Conservation (phyloP, 2,329 filamentous ascomycete species). For the Malbranchea zuffiana region DNA sequence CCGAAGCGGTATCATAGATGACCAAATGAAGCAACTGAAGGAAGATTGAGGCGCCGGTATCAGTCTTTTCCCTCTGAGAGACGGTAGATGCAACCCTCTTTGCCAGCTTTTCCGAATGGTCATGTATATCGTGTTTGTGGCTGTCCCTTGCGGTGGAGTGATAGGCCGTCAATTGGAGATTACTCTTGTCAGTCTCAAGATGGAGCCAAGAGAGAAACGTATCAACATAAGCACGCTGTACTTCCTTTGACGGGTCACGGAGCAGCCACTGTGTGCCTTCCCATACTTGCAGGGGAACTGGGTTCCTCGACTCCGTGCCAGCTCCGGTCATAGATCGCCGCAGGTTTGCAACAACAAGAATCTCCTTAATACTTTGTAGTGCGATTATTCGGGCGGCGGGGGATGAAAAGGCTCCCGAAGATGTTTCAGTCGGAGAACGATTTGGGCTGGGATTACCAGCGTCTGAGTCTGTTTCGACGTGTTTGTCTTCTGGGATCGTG, state of each 20-base stretch:
- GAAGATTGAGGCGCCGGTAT: constrained; percentile 54
- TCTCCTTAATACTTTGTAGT: constrained; percentile 68
- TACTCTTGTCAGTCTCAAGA: constrained; percentile 59
- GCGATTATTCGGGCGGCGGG: constrained; percentile 52
- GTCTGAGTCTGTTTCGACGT: constrained; percentile 37
- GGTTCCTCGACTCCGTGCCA: constrained; percentile 58
- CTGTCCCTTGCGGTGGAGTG: constrained; percentile 34
- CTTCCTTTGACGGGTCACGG: constrained; percentile 63
- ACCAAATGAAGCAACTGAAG: constrained; percentile 72
- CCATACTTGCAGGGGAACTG: constrained; percentile 74
- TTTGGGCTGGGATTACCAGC: constrained; percentile 20
- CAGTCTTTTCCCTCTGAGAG: constrained; percentile 48
- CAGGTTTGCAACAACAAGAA: constrained; percentile 70
- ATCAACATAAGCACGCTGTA: constrained; percentile 76
- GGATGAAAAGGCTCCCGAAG: constrained; percentile 54
- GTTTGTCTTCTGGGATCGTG: constrained; percentile 35
- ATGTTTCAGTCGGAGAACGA: constrained; percentile 24
- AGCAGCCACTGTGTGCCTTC: constrained; percentile 94
- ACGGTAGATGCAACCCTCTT: constrained; percentile 60
- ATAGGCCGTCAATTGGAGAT: constrained; percentile 54
- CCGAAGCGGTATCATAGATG: constrained; percentile 77
- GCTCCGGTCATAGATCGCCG: constrained; percentile 49
- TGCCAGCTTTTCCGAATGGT: constrained; percentile 31
- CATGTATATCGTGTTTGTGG: constrained; percentile 34
- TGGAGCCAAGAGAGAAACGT: constrained; percentile 75